A percentile compares a stretch with the other conserved stretches of the same genome.
These are phyloP conservation scores for Penicillium pancosmium DNA, from an alignment of 495 filamentous ascomycete genomes.

Conservation along the genomic window DNA sequence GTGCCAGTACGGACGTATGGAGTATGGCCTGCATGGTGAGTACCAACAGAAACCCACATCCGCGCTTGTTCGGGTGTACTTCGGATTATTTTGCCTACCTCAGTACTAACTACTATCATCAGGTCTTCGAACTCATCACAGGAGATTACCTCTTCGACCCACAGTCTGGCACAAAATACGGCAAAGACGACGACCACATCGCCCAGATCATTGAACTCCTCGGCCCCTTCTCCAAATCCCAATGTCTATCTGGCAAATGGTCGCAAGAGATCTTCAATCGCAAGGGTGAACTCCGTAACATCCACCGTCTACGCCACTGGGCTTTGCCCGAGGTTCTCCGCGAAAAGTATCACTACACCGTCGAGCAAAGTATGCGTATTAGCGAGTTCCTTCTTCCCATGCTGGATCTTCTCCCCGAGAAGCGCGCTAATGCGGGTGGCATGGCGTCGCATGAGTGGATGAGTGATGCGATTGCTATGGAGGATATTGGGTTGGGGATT, in stretches of 20 bases:
- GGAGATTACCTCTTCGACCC: slow-evolving; percentile 99
- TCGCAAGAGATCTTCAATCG: slow-evolving; percentile 98
- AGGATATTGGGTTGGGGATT: slow-evolving; percentile 69
- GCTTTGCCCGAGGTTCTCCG: slow-evolving; percentile 88
- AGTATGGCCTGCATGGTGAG: slow-evolving; percentile 99
- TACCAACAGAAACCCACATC: background rate
- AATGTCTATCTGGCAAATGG: slow-evolving; percentile 93
- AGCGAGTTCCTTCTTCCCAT: slow-evolving; percentile 88
- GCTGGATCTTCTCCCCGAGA: slow-evolving; percentile 85
- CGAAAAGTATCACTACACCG: slow-evolving; percentile 94
- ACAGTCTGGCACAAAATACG: slow-evolving; percentile 98
- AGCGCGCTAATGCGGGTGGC: slow-evolving; percentile 91
- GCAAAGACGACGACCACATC: slow-evolving; percentile 99
- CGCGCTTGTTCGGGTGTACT: background rate
- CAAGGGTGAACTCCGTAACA: slow-evolving; percentile 96
- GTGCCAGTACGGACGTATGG: slow-evolving; percentile 98
- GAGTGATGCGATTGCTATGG: slow-evolving; percentile 85
- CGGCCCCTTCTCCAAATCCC: slow-evolving; percentile 87
- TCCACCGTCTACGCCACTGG: slow-evolving; percentile 96
- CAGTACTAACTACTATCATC: slow-evolving; percentile 8
- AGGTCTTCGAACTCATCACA: slow-evolving; percentile 98
- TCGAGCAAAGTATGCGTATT: slow-evolving; percentile 75
- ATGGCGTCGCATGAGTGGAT: slow-evolving; percentile 86
- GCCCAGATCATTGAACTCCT: slow-evolving; percentile 98
- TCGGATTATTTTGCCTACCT: background rate